These are phyloP conservation scores for Penicillium freii DNA, from an alignment of 2,329 filamentous ascomycete species.

Conservation along the genomic window DNA sequence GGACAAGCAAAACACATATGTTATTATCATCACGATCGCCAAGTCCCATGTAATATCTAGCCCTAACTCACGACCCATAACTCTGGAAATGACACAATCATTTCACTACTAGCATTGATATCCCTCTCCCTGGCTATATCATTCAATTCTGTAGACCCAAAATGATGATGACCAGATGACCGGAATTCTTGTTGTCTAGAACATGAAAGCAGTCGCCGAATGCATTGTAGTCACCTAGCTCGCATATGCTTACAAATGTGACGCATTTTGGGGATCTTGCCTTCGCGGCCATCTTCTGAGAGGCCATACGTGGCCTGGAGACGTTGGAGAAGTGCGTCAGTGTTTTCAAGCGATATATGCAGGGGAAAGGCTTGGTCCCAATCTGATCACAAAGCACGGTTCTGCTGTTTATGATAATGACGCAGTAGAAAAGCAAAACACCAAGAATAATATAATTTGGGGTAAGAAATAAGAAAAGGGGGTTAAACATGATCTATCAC, in stretches of 20 bases:
- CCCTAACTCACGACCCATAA: background rate
- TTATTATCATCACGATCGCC: background rate
- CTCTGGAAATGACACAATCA: background rate
- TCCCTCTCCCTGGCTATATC: background rate
- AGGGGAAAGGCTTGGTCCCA: background rate
- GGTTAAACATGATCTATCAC: background rate
- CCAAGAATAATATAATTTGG: background rate
- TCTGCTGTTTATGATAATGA: background rate
- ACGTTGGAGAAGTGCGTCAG: background rate
- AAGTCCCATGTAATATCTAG: background rate
- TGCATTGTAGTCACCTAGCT: background rate
- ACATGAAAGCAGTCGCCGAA: background rate
- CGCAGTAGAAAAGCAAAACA: background rate
- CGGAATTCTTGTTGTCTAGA: background rate
- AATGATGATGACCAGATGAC: background rate
- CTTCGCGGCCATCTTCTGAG: background rate
- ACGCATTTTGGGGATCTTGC: background rate
- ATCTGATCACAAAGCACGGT: background rate
- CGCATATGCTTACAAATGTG: background rate
- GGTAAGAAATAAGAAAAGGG: background rate
- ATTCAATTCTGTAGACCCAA: too few relatives aligned
- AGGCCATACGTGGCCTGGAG: background rate
- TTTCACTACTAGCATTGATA: background rate
- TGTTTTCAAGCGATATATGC: background rate
- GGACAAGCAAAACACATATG: background rate